Evolutionary conservation across 805 yeast genomes (phyloP).

Genomic region (Candida michaelii): DNA sequence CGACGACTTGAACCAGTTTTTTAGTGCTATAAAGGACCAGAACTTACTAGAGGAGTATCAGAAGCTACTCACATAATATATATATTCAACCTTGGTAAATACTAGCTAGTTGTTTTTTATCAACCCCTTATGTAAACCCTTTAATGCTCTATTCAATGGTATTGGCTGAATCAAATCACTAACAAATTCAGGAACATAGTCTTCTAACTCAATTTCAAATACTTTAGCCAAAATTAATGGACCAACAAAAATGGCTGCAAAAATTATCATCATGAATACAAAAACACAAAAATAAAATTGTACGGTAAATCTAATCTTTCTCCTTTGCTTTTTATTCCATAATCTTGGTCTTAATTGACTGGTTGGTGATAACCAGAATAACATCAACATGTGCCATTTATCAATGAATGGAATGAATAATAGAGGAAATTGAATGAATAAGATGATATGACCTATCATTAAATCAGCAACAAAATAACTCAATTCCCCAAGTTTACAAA

Average conservation of each 20-base stretch:
- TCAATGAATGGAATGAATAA: conserved; percentile 64
- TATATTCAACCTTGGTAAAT: background rate
- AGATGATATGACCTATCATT: conserved; percentile 55
- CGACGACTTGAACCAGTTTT: conserved; percentile 14
- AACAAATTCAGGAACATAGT: conserved; percentile 39
- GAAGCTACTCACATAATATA: background rate
- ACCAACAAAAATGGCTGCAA: conserved; percentile 33
- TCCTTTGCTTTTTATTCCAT: conserved; percentile 42
- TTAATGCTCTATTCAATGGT: conserved; percentile 22
- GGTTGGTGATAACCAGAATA: conserved; percentile 67
- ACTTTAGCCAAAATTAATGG: conserved; percentile 39
- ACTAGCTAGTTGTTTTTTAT: conserved; percentile 9
- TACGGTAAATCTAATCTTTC: conserved; percentile 37
- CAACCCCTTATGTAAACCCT: conserved; percentile 35
- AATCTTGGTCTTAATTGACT: conserved; percentile 49
- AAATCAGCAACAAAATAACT: conserved; percentile 69
- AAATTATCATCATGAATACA: conserved; percentile 21
- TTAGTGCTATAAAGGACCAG: conserved; percentile 5
- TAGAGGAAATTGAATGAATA: conserved; percentile 60
- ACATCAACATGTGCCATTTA: conserved; percentile 62
- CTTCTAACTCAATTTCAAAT: conserved; percentile 39
- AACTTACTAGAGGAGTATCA: background rate
- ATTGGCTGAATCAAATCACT: conserved; percentile 44
- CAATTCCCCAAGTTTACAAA: conserved; percentile 65
- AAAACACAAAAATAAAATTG: conserved; percentile 36